A percentile compares a stretch with the other conserved stretches of the same genome.
These are phyloP conservation scores for Leccinum pachyderme DNA, from an alignment of 1,284 basidiomycete genomes.

Conservation along the genomic window DNA sequence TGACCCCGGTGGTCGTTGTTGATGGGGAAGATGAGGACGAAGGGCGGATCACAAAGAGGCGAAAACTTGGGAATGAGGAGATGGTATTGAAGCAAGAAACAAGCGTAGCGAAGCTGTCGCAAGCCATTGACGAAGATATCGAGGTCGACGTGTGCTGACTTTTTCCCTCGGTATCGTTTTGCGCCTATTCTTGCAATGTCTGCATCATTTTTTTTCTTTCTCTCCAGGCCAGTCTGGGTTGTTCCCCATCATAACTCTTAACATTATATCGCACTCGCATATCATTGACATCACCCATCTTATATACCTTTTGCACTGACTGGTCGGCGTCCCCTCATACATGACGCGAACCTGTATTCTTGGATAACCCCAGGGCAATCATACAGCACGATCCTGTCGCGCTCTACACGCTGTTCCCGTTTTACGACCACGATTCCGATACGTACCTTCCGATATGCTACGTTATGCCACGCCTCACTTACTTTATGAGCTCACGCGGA, in stretches of 20 bases:
- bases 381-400: background rate
- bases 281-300: conserved; percentile 16
- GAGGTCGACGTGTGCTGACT: conserved; percentile 30
- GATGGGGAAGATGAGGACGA: conserved; percentile 59
- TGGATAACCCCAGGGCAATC: conserved; percentile 18
- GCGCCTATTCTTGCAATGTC: background rate
- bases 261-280: conserved; percentile 22
- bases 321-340: conserved; percentile 2
- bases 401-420: background rate
- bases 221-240: background rate
- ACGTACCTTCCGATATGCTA: conserved; percentile 9
- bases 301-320: conserved; percentile 25
- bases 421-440: conserved; percentile 5
- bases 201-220: conserved; percentile 3
- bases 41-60: conserved; percentile 52
- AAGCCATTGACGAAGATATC: conserved; percentile 28
- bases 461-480: background rate
- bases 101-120: conserved; percentile 6
- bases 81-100: background rate
- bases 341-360: conserved; percentile 16
- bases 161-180: background rate
- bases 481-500: conserved; percentile 3
- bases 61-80: conserved; percentile 32
- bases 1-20: conserved; percentile 49
- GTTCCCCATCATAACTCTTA: conserved; percentile 5